These are phyloP conservation scores for Xylariaceae sp. DNA, from an alignment of 2,329 filamentous ascomycete genomes.

Conservation along the genomic window DNA sequence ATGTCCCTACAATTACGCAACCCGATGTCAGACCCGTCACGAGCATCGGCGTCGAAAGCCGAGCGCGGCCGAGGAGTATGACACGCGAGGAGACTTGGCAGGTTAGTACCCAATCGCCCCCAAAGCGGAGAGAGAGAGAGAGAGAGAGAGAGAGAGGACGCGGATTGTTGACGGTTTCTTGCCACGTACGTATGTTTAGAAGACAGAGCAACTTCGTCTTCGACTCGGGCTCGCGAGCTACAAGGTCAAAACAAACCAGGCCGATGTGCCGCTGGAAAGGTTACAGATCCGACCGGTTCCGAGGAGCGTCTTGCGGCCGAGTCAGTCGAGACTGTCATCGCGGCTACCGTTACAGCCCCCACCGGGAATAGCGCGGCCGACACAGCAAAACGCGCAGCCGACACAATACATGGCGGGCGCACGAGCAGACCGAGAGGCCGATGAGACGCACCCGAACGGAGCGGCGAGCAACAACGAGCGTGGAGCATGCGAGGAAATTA, in stretches of 20 bases:
- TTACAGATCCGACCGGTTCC: conserved; percentile 42
- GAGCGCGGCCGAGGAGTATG: conserved; percentile 27
- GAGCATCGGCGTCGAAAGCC: conserved; percentile 15
- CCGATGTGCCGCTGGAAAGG: conserved; percentile 56
- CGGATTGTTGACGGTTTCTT: conserved; percentile 5
- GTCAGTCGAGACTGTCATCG: too few species aligned
- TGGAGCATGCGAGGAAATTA: conserved; percentile 6
- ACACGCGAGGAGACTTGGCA: conserved; percentile 50
- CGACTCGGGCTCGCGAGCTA: conserved; percentile 68
- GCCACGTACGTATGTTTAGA: conserved; percentile 34
- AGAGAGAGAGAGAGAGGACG: neutral
- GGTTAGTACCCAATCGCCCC: conserved; percentile 32
- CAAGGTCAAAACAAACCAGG: conserved; percentile 70
- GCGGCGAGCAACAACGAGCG: too few species aligned
- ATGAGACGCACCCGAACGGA: too few species aligned
- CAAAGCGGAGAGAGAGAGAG: neutral
- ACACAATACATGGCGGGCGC: conserved; percentile 3
- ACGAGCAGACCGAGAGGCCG: conserved; percentile 2
- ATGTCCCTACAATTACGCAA: conserved; percentile 46
- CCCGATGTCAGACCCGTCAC: conserved; percentile 32
- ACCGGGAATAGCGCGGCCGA: conserved; percentile 3
- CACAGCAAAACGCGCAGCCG: conserved; percentile 1
- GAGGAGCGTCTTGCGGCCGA: conserved; percentile 4
- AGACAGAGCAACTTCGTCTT: conserved; percentile 60
- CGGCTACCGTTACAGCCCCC: conserved; percentile 5